These are phyloP conservation scores for Volvariella volvacea DNA, from an alignment of 1,284 basidiomycete genomes.

Conservation along the genomic window DNA sequence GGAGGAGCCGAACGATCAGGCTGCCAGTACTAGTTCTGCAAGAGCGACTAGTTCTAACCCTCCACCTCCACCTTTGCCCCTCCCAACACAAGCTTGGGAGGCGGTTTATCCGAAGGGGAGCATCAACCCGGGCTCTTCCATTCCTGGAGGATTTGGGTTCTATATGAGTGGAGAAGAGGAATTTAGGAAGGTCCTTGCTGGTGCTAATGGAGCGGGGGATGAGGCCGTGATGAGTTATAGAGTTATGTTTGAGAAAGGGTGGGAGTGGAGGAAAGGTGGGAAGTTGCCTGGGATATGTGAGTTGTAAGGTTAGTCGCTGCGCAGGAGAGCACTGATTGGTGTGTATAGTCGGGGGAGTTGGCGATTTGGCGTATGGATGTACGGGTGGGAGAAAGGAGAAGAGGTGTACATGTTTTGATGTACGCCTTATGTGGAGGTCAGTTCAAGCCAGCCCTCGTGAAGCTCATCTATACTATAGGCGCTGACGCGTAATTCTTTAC, in stretches of 20 bases:
- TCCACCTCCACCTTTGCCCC: conserved; percentile 3
- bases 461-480: not conserved
- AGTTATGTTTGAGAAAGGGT: conserved; percentile 49
- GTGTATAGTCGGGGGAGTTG: conserved; percentile 50
- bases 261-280: conserved; percentile 57
- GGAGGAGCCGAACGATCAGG: not conserved
- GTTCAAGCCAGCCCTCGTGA: conserved; percentile 29
- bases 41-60: not conserved
- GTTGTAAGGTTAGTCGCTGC: no score
- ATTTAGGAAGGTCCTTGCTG: conserved; percentile 19
- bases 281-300: conserved; percentile 60
- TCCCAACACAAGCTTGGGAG: conserved; percentile 43
- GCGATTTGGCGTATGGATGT: conserved; percentile 50
- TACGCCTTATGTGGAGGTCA: conserved; percentile 63
- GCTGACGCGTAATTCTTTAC: not conserved
- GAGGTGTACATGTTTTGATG: conserved; percentile 52
- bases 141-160: conserved; percentile 56
- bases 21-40: not conserved
- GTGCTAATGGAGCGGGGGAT: conserved; percentile 19
- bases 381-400: conserved; percentile 50
- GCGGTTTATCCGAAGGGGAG: conserved; percentile 55
- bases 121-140: conserved; percentile 44
- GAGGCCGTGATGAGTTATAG: conserved; percentile 53
- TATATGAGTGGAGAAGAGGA: conserved; percentile 43
- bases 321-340: no score